Evolutionary conservation across 306 rosid genomes (phyloP).

Genomic region (Inga oerstediana): DNA sequence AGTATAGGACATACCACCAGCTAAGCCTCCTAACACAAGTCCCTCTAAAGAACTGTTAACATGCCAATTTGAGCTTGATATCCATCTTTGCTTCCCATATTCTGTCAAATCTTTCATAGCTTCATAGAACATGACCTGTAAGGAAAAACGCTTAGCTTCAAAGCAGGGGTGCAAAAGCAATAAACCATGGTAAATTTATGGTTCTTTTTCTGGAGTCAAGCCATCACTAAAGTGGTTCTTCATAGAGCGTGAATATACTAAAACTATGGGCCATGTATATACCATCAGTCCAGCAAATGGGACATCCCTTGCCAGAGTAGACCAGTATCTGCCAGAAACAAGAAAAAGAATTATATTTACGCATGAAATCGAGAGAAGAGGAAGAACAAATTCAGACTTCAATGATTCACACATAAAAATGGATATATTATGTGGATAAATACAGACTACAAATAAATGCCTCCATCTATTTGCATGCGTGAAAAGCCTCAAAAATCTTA

Average conservation of each 20-base stretch:
- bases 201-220: neutral
- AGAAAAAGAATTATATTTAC: constrained; percentile 29
- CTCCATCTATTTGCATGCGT: neutral
- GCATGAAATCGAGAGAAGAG: constrained; percentile 24
- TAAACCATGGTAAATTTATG: neutral
- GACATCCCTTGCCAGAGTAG: constrained; percentile 90
- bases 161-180: neutral
- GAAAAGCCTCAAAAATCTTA: neutral
- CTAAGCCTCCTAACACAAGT: constrained; percentile 79
- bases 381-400: constrained; percentile 2
- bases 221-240: neutral
- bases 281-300: constrained; percentile 96
- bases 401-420: constrained; percentile 2
- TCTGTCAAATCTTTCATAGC: constrained; percentile 66
- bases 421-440: neutral
- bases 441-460: neutral
- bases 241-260: neutral
- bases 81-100: constrained; percentile 67
- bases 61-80: constrained; percentile 44
- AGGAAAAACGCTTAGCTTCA: constrained; percentile 16
- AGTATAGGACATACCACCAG: constrained; percentile 75
- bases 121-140: constrained; percentile 83
- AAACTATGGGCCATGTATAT: constrained; percentile 13
- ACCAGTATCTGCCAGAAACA: constrained; percentile 66
- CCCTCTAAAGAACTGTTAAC: constrained; percentile 71